A percentile compares a stretch with the other conserved stretches of the same genome.
Evolutionary conservation across 176 grass and related monocot species (phyloP).

Genomic region (Chrysopogon serrulatus): DNA sequence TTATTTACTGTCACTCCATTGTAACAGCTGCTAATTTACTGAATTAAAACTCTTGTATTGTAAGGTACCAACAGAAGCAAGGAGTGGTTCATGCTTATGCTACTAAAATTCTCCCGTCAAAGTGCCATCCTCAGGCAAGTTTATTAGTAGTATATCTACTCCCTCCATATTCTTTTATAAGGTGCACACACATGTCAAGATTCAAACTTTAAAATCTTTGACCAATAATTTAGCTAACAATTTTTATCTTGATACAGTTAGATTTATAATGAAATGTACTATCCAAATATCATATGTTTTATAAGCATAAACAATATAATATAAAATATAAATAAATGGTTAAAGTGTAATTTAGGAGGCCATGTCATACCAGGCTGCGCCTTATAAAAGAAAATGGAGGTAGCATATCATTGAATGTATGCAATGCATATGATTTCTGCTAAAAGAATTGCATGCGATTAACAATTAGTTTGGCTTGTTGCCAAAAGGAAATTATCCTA

Average conservation of each 20-base stretch:
- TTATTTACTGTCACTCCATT: conserved; percentile 13
- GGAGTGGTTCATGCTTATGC: conserved; percentile 76
- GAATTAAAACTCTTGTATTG: conserved; percentile 38
- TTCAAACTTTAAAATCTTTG: neutral
- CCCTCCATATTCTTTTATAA: neutral
- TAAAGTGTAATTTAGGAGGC: neutral
- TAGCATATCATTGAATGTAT: neutral
- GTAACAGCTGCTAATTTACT: conserved; percentile 20
- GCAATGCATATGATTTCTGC: neutral
- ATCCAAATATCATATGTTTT: too few relatives aligned
- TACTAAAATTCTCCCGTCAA: conserved; percentile 55
- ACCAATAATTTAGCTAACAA: neutral
- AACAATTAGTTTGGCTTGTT: neutral
- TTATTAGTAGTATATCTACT: conserved; percentile 18
- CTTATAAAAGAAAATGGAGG: too few relatives aligned
- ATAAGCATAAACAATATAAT: too few relatives aligned
- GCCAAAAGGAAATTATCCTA: neutral
- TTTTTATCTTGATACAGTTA: neutral
- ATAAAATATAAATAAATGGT: neutral
- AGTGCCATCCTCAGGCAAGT: conserved; percentile 58
- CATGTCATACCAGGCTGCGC: too few relatives aligned
- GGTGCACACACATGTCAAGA: neutral
- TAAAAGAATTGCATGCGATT: neutral
- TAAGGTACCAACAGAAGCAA: conserved; percentile 72
- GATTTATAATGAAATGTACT: too few relatives aligned